Evolutionary conservation across 768 basidiomycete species (phyloP).

Genomic region (Rhodosporidiobolus odoratus): DNA sequence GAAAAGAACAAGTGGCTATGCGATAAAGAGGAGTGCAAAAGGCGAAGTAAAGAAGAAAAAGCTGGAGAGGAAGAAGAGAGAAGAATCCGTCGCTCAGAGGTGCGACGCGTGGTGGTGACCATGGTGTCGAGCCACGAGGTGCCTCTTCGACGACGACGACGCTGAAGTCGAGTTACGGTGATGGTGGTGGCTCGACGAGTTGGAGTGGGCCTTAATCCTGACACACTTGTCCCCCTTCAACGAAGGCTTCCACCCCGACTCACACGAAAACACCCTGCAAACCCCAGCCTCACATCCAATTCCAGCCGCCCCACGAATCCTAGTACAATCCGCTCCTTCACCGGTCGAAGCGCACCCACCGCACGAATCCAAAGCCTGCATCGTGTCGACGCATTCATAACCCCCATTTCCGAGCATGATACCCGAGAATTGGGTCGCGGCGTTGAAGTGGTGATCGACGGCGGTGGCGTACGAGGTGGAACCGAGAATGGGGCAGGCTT

Average conservation of each 20-base stretch:
- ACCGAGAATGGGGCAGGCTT: slow-evolving; percentile 32
- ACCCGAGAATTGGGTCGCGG: slow-evolving; percentile 19
- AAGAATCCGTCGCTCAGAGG: not conserved
- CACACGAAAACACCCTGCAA: slow-evolving; percentile 50
- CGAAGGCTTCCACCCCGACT: slow-evolving; percentile 24
- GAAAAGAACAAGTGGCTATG: not conserved
- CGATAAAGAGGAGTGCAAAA: not conserved
- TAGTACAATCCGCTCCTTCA: slow-evolving; percentile 65
- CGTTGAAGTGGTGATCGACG: slow-evolving; percentile 28
- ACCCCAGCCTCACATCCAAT: slow-evolving; percentile 45
- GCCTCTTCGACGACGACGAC: not conserved
- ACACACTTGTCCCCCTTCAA: slow-evolving; percentile 17
- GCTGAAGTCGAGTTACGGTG: slow-evolving; percentile 9
- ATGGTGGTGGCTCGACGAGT: too few relatives aligned
- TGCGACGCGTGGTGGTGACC: slow-evolving; percentile 9
- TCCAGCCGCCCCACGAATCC: slow-evolving; percentile 55
- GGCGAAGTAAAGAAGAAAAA: not conserved
- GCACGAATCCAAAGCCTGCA: slow-evolving; percentile 62
- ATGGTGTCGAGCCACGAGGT: slow-evolving; percentile 2
- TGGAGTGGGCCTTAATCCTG: not conserved
- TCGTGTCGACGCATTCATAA: slow-evolving; percentile 54
- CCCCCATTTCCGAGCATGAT: slow-evolving; percentile 25
- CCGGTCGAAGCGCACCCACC: slow-evolving; percentile 66
- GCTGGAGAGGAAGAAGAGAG: not conserved
- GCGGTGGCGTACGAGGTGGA: slow-evolving; percentile 24